Evolutionary conservation across 2,329 filamentous ascomycete genomes (phyloP), one percentile per base, ranked within the genome.

Genomic region (Mycosphaerella sp.): DNA sequence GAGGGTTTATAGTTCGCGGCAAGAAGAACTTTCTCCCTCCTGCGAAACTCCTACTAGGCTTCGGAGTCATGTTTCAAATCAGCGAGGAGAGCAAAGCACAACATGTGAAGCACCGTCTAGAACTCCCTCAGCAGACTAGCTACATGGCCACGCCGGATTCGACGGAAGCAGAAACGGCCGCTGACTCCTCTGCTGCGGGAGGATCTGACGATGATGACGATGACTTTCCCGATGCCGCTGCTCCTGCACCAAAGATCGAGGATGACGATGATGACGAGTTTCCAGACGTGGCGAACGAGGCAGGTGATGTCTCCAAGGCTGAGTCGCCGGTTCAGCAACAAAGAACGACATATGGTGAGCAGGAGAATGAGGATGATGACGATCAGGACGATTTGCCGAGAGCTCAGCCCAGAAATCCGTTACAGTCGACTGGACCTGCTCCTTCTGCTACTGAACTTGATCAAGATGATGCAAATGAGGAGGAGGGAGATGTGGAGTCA

Each of bases 11-110:
- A 69, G 77, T 96, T 42, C 79, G 80, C 34, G 91, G 90, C 2
- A 86, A 87, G 71, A 97, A 96, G 73, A 95, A 95, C 63, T 93
- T 86, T 61, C 70, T 98, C 32, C 87, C 91, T 0, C 91, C 93
- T 1, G 85, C 89, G 6, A 89, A 91, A 63, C 75, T 97, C 25
- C 74, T 96, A 1, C 79, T 98, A 28, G 93, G 93, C 0, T 87
- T 97, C 64, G 90, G 84, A 1, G 78, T 95, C 40, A 77, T 95
- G 69, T 98, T 95, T 69, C 85, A 82, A 62, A 85, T 97, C 46
- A 95, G 88, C 62, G 87, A 94, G 50, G 86, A 90, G 62, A 95
- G 89, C 70, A 87, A 89, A 66, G 79, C 77, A 3, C 86, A 82
- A 51, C 90, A 96, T 68, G 76, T 83, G 37, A 91, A 87, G 66